These are phyloP conservation scores for Rhodomyrtus psidioides DNA, from an alignment of 441 rosid genomes.

Conservation along the genomic window DNA sequence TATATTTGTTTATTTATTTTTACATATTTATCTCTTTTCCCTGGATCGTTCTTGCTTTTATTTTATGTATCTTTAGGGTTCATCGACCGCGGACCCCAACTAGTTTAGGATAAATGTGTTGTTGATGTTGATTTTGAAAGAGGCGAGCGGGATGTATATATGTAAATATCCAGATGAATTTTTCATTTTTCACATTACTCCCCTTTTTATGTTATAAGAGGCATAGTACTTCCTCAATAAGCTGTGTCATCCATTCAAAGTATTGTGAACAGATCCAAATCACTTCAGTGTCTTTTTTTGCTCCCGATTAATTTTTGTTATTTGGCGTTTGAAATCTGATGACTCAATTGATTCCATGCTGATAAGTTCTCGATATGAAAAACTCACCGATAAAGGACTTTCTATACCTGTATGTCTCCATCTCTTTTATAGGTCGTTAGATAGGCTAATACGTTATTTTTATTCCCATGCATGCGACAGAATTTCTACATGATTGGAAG, in stretches of 20 bases:
- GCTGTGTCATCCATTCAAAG: neutral
- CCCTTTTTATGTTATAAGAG: no score
- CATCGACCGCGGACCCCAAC: no score
- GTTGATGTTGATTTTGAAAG: no score
- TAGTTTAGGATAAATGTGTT: no score
- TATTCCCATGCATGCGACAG: slow-evolving; percentile 22
- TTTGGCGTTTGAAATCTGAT: neutral
- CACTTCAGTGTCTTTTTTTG: neutral
- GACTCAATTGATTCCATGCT: neutral
- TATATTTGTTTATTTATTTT: no score
- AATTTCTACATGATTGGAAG: slow-evolving; percentile 69
- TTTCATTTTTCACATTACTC: no score
- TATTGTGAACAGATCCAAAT: neutral
- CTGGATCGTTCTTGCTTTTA: no score
- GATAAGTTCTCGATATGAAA: neutral
- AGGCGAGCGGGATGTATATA: neutral
- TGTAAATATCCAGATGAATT: neutral
- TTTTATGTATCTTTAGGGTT: no score
- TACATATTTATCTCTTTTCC: no score
- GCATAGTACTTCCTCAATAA: no score
- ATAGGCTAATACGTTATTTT: neutral
- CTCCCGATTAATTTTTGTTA: neutral
- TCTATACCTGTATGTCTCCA: neutral
- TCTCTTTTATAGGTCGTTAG: neutral
- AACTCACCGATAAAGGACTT: neutral